Evolutionary conservation across 371 early-diverging fungal genomes (phyloP).

Genomic region (Phascolomyces articulosus): DNA sequence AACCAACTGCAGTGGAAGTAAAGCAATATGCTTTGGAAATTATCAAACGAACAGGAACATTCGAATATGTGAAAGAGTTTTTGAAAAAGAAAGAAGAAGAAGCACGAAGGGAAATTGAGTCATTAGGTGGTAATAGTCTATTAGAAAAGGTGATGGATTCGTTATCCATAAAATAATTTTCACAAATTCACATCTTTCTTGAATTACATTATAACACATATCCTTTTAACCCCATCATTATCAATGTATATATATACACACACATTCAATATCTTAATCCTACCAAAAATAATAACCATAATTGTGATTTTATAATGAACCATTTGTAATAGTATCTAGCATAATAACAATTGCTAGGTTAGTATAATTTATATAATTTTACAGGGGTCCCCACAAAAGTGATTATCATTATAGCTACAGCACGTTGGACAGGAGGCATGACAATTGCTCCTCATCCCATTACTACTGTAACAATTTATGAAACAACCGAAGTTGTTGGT

Average conservation of each 20-base stretch:
- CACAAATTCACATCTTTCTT: background rate
- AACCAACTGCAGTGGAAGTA: conserved; percentile 78
- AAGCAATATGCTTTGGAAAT: conserved; percentile 86
- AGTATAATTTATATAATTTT: no score
- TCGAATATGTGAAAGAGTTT: conserved; percentile 74
- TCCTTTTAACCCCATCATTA: no score
- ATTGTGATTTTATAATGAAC: no score
- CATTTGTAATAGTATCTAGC: no score
- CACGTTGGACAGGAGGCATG: no score
- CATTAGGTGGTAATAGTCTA: conserved; percentile 78
- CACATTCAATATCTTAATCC: no score
- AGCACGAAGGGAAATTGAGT: conserved; percentile 59
- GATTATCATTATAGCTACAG: no score
- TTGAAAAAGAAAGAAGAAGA: conserved; percentile 62
- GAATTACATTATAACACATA: no score
- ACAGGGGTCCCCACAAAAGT: no score
- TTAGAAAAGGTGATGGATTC: conserved; percentile 61
- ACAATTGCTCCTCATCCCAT: background rate
- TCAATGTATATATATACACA: no score
- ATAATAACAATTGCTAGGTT: no score
- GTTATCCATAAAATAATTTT: conserved; percentile 11
- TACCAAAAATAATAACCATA: no score
- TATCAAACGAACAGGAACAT: conserved; percentile 75
- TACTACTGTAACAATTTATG: background rate
- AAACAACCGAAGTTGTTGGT: background rate